Conservation (phyloP, 2,329 filamentous ascomycete species). For the Dactylellina drechsleri region DNA sequence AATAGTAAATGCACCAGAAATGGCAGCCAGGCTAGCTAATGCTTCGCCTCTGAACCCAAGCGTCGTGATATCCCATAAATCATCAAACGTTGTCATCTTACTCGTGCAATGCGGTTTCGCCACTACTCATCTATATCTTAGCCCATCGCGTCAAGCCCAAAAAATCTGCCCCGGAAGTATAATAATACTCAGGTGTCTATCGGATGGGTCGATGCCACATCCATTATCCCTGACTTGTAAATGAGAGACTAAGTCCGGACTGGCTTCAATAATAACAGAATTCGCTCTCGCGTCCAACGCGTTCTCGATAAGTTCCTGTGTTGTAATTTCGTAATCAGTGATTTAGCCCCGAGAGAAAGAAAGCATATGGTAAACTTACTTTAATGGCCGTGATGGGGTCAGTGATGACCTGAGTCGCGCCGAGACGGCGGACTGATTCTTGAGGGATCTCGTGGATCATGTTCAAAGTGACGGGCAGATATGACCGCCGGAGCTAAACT, state of each 20-base stretch:
- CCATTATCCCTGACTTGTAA: slow-evolving; percentile 74
- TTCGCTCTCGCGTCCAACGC: slow-evolving; percentile 72
- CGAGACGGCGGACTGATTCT: slow-evolving; percentile 56
- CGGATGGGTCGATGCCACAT: slow-evolving; percentile 69
- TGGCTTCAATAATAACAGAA: slow-evolving; percentile 69
- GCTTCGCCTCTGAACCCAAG: slow-evolving; percentile 75
- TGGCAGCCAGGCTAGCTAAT: slow-evolving; percentile 70
- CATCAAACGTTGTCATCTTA: slow-evolving; percentile 70
- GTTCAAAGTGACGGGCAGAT: background rate
- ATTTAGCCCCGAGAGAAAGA: background rate
- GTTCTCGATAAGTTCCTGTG: slow-evolving; percentile 72
- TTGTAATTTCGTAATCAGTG: slow-evolving; percentile 23
- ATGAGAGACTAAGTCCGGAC: slow-evolving; percentile 69
- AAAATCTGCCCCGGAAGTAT: no score
- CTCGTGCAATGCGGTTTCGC: slow-evolving; percentile 72
- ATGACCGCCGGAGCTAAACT: no score
- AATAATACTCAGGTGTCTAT: slow-evolving; percentile 63
- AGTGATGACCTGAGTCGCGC: slow-evolving; percentile 57
- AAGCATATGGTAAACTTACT: slow-evolving; percentile 7
- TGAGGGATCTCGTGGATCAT: slow-evolving; percentile 50
- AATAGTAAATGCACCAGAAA: slow-evolving; percentile 67
- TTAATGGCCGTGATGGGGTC: slow-evolving; percentile 57
- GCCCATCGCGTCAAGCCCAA: no score
- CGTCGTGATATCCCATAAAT: slow-evolving; percentile 69
- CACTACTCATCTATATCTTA: slow-evolving; percentile 59